Evolutionary conservation across 2,329 filamentous ascomycete species (phyloP).

Genomic region (Microdochium trichocladiopsis): DNA sequence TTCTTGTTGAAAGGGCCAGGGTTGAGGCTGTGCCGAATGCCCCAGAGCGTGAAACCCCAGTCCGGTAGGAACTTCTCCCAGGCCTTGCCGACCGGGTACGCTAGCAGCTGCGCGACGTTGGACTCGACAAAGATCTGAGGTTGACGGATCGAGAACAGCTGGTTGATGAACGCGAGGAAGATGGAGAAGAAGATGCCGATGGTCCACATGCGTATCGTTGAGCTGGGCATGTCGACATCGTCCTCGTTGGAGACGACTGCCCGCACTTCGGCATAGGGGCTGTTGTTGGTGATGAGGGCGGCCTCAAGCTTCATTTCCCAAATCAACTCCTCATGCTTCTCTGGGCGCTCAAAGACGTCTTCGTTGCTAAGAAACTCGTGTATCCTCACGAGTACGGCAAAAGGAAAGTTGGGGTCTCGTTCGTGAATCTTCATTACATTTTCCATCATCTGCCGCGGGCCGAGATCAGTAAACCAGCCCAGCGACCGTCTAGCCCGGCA

Average conservation of each 20-base stretch:
- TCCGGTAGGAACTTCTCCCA: constrained; percentile 27
- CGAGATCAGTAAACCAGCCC: not conserved
- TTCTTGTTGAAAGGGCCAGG: constrained; percentile 51
- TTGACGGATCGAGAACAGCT: constrained; percentile 33
- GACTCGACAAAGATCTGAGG: constrained; percentile 31
- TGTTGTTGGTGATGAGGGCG: constrained; percentile 24
- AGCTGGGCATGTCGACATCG: constrained; percentile 28
- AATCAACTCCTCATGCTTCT: constrained; percentile 23
- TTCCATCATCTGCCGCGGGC: constrained; percentile 21
- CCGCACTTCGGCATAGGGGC: constrained; percentile 33
- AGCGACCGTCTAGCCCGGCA: no score
- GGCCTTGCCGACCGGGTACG: constrained; percentile 27
- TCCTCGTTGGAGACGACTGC: constrained; percentile 30
- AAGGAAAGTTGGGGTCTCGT: constrained; percentile 35
- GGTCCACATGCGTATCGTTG: constrained; percentile 31
- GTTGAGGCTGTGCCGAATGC: constrained; percentile 41
- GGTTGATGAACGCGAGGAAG: constrained; percentile 23
- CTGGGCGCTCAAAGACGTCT: constrained; percentile 24
- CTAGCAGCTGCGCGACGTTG: constrained; percentile 31
- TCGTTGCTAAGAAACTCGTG: constrained; percentile 26
- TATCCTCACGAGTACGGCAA: constrained; percentile 30
- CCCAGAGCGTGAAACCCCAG: constrained; percentile 25
- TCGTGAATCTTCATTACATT: constrained; percentile 31
- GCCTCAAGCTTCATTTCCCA: constrained; percentile 26
- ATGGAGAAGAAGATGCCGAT: constrained; percentile 27